A percentile compares a stretch with the other conserved stretches of the same genome.
These are phyloP conservation scores for Ulota crispa DNA, from an alignment of 225 moss, liverwort and hornwort species.

Conservation along the genomic window DNA sequence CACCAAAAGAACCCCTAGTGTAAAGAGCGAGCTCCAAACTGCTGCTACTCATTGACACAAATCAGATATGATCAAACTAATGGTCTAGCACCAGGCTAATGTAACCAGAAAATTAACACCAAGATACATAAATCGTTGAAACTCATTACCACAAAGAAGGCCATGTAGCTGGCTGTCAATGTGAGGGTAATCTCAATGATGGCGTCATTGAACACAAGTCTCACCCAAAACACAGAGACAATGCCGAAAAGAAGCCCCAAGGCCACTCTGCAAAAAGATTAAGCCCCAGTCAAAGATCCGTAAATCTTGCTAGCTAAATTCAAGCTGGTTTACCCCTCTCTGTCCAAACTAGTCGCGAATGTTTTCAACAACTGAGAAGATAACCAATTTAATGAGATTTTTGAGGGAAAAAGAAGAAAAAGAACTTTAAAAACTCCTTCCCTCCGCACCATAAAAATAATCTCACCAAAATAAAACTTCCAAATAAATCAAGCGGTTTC, in stretches of 20 bases:
- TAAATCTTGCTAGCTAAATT: not conserved
- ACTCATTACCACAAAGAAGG: slow-evolving; percentile 81
- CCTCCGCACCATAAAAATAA: not conserved
- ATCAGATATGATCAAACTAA: not conserved
- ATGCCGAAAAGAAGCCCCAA: slow-evolving; percentile 77
- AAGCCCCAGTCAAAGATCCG: not conserved
- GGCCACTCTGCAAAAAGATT: slow-evolving; percentile 60
- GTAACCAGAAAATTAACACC: not conserved
- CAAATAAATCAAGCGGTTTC: not conserved
- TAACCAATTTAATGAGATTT: not conserved
- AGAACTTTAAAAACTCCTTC: not conserved
- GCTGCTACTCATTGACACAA: not conserved
- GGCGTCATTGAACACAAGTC: slow-evolving; percentile 83
- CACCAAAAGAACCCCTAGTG: not conserved
- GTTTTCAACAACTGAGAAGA: not conserved
- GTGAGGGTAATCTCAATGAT: slow-evolving; percentile 93
- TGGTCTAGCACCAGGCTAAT: not conserved
- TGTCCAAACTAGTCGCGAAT: not conserved
- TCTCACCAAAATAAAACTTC: not conserved
- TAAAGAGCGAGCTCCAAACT: not conserved
- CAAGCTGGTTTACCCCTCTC: not conserved
- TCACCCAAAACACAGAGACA: slow-evolving; percentile 75
- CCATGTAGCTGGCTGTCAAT: slow-evolving; percentile 95
- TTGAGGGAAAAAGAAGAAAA: not conserved
- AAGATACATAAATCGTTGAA: not conserved